These are phyloP conservation scores for Hibiscus tridactylites DNA, from an alignment of 345 rosid species.

Conservation along the genomic window DNA sequence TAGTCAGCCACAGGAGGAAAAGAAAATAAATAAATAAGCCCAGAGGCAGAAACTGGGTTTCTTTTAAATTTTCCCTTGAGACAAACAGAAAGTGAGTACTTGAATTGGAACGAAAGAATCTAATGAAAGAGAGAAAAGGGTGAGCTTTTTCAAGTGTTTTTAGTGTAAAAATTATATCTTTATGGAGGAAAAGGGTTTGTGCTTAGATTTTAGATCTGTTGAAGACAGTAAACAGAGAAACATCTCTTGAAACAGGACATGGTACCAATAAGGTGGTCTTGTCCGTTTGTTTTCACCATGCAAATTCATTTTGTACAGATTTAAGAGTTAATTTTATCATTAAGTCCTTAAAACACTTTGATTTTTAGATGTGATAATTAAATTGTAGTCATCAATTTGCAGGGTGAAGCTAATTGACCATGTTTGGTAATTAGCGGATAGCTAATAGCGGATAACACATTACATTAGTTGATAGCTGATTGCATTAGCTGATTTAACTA, in stretches of 20 bases:
- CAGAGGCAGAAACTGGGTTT: constrained; percentile 3
- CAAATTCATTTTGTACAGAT: constrained; percentile 1
- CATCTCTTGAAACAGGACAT: constrained; percentile 28
- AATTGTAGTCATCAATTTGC: too few species aligned
- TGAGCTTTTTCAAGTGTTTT: too few species aligned
- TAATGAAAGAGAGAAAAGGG: neutral
- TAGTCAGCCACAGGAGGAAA: neutral
- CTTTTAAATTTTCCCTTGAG: neutral
- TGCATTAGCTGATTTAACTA: too few species aligned
- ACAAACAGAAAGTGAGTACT: constrained; percentile 10
- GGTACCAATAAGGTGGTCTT: constrained; percentile 39
- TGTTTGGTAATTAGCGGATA: too few species aligned
- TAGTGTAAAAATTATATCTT: too few species aligned
- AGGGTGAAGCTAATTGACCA: too few species aligned
- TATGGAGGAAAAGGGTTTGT: neutral
- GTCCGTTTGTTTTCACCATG: constrained; percentile 34
- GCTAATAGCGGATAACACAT: too few species aligned
- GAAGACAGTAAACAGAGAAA: constrained; percentile 17
- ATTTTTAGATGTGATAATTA: too few species aligned
- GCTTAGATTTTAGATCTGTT: constrained; percentile 34
- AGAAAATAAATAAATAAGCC: neutral
- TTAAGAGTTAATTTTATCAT: too few species aligned
- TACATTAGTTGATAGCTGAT: too few species aligned
- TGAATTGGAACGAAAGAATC: constrained; percentile 18
- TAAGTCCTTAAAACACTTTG: too few species aligned